Evolutionary conservation across 1,284 basidiomycete genomes (phyloP).

Genomic region (Chiua sp.): DNA sequence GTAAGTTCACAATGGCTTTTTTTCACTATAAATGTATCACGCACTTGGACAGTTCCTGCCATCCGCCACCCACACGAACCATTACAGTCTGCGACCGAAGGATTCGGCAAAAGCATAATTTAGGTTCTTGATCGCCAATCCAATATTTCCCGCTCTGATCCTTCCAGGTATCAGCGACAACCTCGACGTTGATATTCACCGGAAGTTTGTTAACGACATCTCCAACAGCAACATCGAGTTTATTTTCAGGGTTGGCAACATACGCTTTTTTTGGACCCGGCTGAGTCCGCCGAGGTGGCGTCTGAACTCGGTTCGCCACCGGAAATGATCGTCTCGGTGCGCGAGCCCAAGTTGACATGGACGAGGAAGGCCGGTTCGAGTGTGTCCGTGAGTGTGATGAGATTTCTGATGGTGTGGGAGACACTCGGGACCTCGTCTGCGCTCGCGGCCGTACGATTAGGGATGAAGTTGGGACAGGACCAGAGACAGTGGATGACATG

Average conservation of each 20-base stretch:
- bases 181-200: slow-evolving; percentile 84
- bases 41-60: slow-evolving; percentile 88
- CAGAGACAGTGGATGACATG: slow-evolving; percentile 49
- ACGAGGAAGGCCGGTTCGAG: slow-evolving; percentile 47
- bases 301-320: slow-evolving; percentile 45
- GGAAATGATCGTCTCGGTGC: slow-evolving; percentile 66
- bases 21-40: slow-evolving; percentile 32
- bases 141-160: slow-evolving; percentile 95
- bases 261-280: slow-evolving; percentile 66
- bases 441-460: slow-evolving; percentile 46
- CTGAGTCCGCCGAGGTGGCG: slow-evolving; percentile 48
- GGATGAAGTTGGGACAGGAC: slow-evolving; percentile 41
- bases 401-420: slow-evolving; percentile 61
- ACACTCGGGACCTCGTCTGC: slow-evolving; percentile 51
- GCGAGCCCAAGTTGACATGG: slow-evolving; percentile 68
- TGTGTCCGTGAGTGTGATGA: slow-evolving; percentile 51
- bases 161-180: slow-evolving; percentile 84
- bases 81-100: slow-evolving; percentile 93
- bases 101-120: slow-evolving; percentile 91
- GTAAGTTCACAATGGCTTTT: slow-evolving; percentile 11
- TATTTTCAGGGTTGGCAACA: slow-evolving; percentile 84
- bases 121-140: slow-evolving; percentile 90
- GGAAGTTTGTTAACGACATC: slow-evolving; percentile 89
- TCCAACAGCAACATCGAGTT: slow-evolving; percentile 91
- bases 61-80: slow-evolving; percentile 96